These are phyloP conservation scores for Sphaerulina vaccinii DNA, from an alignment of 2,329 filamentous ascomycete genomes.

Conservation along the genomic window DNA sequence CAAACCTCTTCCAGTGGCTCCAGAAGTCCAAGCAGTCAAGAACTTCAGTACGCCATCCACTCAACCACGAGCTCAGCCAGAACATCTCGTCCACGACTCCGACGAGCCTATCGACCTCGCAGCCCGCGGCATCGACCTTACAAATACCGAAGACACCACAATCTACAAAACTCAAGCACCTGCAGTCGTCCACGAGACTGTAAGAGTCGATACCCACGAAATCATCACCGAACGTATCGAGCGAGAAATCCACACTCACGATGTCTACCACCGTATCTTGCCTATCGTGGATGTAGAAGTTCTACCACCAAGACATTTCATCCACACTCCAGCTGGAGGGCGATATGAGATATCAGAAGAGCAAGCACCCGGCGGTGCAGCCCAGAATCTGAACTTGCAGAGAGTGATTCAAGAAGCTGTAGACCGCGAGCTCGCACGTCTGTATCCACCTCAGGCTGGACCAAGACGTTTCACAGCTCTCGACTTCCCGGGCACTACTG, in stretches of 20 bases:
- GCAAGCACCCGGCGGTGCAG: slow-evolving; percentile 25
- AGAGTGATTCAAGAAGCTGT: slow-evolving; percentile 39
- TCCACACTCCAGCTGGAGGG: slow-evolving; percentile 37
- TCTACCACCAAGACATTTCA: slow-evolving; percentile 54
- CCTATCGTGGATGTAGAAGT: slow-evolving; percentile 55
- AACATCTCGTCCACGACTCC: slow-evolving; percentile 16
- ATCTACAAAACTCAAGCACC: slow-evolving; percentile 40
- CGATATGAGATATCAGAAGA: slow-evolving; percentile 49
- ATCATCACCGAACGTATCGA: slow-evolving; percentile 50
- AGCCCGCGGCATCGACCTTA: slow-evolving; percentile 16
- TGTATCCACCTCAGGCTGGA: background rate
- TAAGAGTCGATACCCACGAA: slow-evolving; percentile 47
- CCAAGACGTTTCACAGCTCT: slow-evolving; percentile 38
- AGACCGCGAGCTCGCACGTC: slow-evolving; percentile 28
- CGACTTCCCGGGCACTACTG: slow-evolving; percentile 40
- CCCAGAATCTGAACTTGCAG: slow-evolving; percentile 26
- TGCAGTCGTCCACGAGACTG: slow-evolving; percentile 50
- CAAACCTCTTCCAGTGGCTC: background rate
- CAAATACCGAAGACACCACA: slow-evolving; percentile 42
- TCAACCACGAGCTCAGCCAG: background rate
- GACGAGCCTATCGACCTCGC: slow-evolving; percentile 12
- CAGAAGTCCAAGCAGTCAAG: background rate
- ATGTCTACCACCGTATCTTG: slow-evolving; percentile 53
- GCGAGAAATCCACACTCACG: slow-evolving; percentile 56
- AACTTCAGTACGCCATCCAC: background rate